Percentiles rank a stretch among this genome's conserved stretches.
phyloP scores from a whole-genome alignment of 2,329 filamentous ascomycete species.

The Ascochyta rabiei region DNA sequence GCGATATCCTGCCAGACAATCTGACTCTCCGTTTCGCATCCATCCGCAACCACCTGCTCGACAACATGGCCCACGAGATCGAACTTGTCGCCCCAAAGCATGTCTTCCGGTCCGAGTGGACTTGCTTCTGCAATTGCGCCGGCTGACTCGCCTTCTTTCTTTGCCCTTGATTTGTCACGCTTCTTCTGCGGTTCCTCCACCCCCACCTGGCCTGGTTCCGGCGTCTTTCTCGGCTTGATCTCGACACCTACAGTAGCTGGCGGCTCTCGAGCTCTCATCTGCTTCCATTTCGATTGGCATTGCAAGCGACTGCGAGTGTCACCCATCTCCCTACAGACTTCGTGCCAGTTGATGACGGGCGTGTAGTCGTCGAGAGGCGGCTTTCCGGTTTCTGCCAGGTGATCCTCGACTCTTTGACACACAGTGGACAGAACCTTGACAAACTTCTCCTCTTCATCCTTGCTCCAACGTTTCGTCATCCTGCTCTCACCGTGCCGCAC shows the following conservation, averaged over 20 bases:
- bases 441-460: slow-evolving; percentile 64
- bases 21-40: slow-evolving; percentile 35
- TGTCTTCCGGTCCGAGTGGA: slow-evolving; percentile 31
- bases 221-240: slow-evolving; percentile 17
- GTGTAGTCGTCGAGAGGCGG: slow-evolving; percentile 48
- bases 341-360: slow-evolving; percentile 67
- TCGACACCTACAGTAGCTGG: slow-evolving; percentile 19
- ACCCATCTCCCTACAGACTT: slow-evolving; percentile 67
- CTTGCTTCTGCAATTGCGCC: background rate
- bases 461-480: slow-evolving; percentile 63
- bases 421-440: slow-evolving; percentile 61
- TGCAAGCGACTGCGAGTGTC: slow-evolving; percentile 68
- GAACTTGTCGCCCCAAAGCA: slow-evolving; percentile 51
- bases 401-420: slow-evolving; percentile 52
- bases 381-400: slow-evolving; percentile 23
- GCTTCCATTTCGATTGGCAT: slow-evolving; percentile 71
- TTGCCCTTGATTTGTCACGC: background rate
- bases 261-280: slow-evolving; percentile 16
- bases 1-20: slow-evolving; percentile 41
- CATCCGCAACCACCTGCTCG: slow-evolving; percentile 2
- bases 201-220: background rate
- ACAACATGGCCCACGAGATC: slow-evolving; percentile 48
- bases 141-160: background rate
- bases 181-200: background rate
- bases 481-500: slow-evolving; percentile 63